Conservation (phyloP, 495 filamentous ascomycete genomes). For the Penicillium bovifimosum region DNA sequence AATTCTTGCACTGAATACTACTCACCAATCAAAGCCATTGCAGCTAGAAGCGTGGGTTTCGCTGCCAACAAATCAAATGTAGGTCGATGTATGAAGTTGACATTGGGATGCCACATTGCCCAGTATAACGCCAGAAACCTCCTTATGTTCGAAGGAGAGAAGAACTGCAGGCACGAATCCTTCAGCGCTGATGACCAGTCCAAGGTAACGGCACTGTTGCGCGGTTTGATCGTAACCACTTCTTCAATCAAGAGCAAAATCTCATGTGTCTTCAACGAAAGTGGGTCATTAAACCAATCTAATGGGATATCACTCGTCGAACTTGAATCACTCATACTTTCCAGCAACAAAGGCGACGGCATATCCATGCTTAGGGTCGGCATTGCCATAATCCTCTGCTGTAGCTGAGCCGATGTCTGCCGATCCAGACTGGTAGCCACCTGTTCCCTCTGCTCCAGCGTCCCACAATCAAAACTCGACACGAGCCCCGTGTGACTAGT, state of each 20-base stretch:
- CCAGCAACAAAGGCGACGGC: slow-evolving; percentile 1
- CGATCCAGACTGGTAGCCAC: slow-evolving; percentile 9
- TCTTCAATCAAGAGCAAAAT: slow-evolving; percentile 21
- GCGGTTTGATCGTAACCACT: slow-evolving; percentile 21
- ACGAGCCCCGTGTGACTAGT: slow-evolving; percentile 21
- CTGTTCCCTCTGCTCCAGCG: slow-evolving; percentile 12
- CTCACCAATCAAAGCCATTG: slow-evolving; percentile 19
- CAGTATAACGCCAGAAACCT: slow-evolving; percentile 15
- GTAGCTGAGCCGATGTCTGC: not conserved
- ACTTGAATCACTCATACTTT: slow-evolving; percentile 3
- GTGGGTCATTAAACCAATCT: slow-evolving; percentile 15
- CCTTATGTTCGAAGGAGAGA: slow-evolving; percentile 18
- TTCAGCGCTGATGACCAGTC: slow-evolving; percentile 17
- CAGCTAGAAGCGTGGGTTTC: slow-evolving; percentile 14
- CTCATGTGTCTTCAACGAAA: slow-evolving; percentile 21
- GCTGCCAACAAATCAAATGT: slow-evolving; percentile 15
- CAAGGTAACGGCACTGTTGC: slow-evolving; percentile 21
- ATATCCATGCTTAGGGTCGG: not conserved
- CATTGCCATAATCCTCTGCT: not conserved
- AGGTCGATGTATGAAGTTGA: slow-evolving; percentile 20
- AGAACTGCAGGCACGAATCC: slow-evolving; percentile 18
- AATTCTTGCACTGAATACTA: not conserved
- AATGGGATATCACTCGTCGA: not conserved
- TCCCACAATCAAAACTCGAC: slow-evolving; percentile 21
- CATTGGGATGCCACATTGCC: slow-evolving; percentile 24